Conservation (phyloP, 139 green algal species). For the Tetradesmus obliquus region DNA sequence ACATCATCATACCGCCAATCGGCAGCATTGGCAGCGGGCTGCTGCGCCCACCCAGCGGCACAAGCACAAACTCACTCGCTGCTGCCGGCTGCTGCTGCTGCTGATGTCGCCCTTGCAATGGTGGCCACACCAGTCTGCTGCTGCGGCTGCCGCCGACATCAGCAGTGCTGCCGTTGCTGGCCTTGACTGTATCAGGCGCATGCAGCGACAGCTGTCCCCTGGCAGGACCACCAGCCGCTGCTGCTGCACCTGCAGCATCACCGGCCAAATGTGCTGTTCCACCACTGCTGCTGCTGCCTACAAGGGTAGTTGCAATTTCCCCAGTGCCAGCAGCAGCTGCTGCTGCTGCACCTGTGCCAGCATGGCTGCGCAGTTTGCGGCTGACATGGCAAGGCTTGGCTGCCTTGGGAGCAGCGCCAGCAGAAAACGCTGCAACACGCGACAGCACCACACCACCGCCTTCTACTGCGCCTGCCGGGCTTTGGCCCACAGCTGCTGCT, state of each 20-base stretch:
- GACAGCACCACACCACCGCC: neutral
- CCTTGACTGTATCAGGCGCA: neutral
- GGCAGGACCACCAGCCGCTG: neutral
- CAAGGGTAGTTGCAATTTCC: neutral
- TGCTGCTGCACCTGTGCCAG: neutral
- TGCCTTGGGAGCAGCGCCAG: neutral
- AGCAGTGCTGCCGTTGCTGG: neutral
- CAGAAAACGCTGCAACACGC: neutral
- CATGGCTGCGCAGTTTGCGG: neutral
- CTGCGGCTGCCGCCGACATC: neutral
- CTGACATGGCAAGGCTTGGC: neutral
- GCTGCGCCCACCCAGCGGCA: neutral
- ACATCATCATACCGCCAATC: neutral
- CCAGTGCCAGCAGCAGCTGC: neutral
- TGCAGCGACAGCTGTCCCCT: too few species aligned
- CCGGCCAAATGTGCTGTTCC: neutral
- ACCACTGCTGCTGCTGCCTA: neutral
- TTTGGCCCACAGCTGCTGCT: neutral
- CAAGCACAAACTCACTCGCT: neutral
- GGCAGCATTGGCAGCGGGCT: neutral
- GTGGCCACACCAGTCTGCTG: neutral
- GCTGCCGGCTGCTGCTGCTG: neutral
- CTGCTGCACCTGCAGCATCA: neutral
- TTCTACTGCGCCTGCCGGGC: neutral
- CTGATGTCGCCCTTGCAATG: neutral